Evolutionary conservation across 257 asterid species (phyloP), one percentile per base, ranked within the genome.

Genomic region (Cordia subcordata): DNA sequence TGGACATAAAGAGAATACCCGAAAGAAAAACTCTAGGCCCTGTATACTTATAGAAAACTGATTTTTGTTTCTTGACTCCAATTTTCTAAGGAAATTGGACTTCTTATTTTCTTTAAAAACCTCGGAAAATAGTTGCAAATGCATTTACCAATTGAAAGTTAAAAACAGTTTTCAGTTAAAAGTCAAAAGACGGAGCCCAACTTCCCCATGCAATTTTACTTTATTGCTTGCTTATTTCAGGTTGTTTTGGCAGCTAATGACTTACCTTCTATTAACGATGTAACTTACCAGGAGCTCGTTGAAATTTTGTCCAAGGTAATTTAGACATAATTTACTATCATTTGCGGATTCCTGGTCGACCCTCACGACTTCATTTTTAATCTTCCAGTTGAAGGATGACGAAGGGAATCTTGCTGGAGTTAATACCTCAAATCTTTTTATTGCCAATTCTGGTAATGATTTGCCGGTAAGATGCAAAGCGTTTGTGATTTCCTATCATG

Each of bases 221-320:
- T 22, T 12, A 53, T 53, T 53, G 39, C 35, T 53, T 22, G 27
- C 56, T 70, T 46, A 52, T 67, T 69, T 71, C 90, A 91, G 98
- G 95, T 93, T 62, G 82, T 86, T 53, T 76, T 93, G 85, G 93
- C 96, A 9, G 97, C 96, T 63, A 89, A 93, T 72, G 97, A 89
- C 70, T 69, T 86, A 71, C 99, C 97, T 52, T 88, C 97, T 55
- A 92, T 92, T 65, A 92, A 92, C 62, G 99, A 92, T 57, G 80
- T 92, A 66, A 88, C 95, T 60, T 81, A 86, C 68, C 60, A 70
- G 1, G 99, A 92, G 80, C 79, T 92, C 64, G 63, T 92, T 64
- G 89, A 92, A 70, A 77, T 88, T 67, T 62, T 92, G 66, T 75
- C 81, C 8, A 84, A 88, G 96, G 98, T 88, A 72, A 63, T 57